Base-by-base conservation (phyloP, 768 basidiomycete species). In the Boletus edulis region DNA sequence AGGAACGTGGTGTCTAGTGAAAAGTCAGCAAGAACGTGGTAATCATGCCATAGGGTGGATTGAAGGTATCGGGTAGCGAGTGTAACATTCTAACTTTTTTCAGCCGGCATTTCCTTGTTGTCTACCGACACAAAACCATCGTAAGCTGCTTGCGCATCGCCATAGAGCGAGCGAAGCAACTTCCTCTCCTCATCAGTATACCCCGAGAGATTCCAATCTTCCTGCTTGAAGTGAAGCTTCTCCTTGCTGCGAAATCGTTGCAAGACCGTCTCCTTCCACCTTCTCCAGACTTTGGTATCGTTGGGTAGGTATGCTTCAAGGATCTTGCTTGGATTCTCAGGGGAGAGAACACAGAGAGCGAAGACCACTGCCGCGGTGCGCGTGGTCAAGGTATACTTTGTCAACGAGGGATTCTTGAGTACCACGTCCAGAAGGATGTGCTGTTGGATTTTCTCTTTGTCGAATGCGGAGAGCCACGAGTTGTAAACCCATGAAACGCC, bases 401-500 rank as follows among this genome's bases (percentile, higher is more conserved):
- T 48, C 37, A 48, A 13, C 31, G 11, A 13, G 6, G 56, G 52
- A 17, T 11, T 22, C 52, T 40, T 5, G 13, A 57, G 42, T 27
- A 54, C n/a, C 3, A n/a, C 15, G 1, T 54, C 37, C 15, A 57
- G n/a, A 15, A 57, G n/a, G 37, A 54, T 57, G 18, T 22, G 52
- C 22, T 34, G 56, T 27, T 63, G 62, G 7, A 63, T 49, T 38
- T 58, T 55, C 20, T 61, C 62, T 34, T 58, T 61, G 32, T 77
- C 75, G 67, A 77, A 61, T 9, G 61, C 58, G 5, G 67, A 65
- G 29, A 71, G 56, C 27, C 45, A 67, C 15, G 56, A 57, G 43
- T 65, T 71, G 55, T 70, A 68, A 6, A 58, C 11, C 65, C 65
- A 68, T 14, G 69, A 68, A 5, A 65, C 57, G 2, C 44, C 68